Evolutionary conservation across 2,329 filamentous ascomycete species (phyloP).

Genomic region (Dactylonectria estremocensis): DNA sequence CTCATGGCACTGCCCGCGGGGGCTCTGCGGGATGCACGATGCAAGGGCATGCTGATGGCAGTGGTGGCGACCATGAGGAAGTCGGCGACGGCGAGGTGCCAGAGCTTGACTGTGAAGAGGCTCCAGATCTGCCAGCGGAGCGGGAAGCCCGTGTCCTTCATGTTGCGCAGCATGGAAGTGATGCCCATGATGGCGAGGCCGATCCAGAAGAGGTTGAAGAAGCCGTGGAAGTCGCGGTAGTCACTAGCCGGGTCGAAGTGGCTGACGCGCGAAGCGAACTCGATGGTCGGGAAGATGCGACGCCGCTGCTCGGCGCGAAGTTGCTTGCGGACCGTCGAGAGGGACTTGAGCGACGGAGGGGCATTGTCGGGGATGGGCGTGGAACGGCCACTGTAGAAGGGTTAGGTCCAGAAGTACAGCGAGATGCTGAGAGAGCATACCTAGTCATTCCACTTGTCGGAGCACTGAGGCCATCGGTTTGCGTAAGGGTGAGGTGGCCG

Average conservation of each 20-base stretch:
- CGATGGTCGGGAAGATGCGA: slow-evolving; percentile 92
- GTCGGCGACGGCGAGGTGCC: slow-evolving; percentile 88
- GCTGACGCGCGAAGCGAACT: slow-evolving; percentile 91
- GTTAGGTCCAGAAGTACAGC: not conserved
- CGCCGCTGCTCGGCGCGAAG: slow-evolving; percentile 85
- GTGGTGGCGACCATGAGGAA: slow-evolving; percentile 87
- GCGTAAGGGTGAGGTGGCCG: slow-evolving; percentile 48
- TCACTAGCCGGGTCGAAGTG: slow-evolving; percentile 96
- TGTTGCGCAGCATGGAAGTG: slow-evolving; percentile 92
- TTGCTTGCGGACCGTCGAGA: slow-evolving; percentile 88
- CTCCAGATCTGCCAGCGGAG: slow-evolving; percentile 90
- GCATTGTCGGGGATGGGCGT: slow-evolving; percentile 91
- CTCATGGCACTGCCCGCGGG: slow-evolving; percentile 68
- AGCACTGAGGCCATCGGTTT: slow-evolving; percentile 51
- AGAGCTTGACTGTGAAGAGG: slow-evolving; percentile 89
- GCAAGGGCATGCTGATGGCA: slow-evolving; percentile 79
- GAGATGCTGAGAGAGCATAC: slow-evolving; percentile 47
- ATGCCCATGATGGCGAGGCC: slow-evolving; percentile 96
- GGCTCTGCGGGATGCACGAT: slow-evolving; percentile 74
- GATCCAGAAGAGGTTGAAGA: slow-evolving; percentile 99
- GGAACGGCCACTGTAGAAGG: slow-evolving; percentile 76
- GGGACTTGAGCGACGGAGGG: slow-evolving; percentile 89
- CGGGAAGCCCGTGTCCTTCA: slow-evolving; percentile 93
- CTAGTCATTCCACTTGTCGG: slow-evolving; percentile 62
- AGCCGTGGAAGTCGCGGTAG: slow-evolving; percentile 94